Percentiles rank a stretch among this genome's conserved stretches.
Evolutionary conservation across 805 yeast genomes (phyloP).

Genomic region (Ogataea ramenticola): DNA sequence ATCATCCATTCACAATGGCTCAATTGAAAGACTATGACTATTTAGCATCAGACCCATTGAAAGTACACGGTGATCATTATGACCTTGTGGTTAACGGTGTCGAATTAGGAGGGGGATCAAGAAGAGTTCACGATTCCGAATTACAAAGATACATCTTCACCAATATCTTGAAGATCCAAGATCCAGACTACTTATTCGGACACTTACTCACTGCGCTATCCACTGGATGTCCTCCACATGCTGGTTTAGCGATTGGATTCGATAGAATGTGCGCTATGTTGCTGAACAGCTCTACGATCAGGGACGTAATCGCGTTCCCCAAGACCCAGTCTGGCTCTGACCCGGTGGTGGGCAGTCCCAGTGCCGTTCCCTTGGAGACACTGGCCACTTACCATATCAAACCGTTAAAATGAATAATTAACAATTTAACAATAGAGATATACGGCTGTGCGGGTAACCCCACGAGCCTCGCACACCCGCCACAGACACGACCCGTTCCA

Average conservation of each 20-base stretch:
- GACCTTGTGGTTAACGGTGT: constrained; percentile 92
- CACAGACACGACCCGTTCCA: too few species aligned
- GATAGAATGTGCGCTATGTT: constrained; percentile 92
- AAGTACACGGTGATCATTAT: constrained; percentile 83
- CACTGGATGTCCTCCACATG: constrained; percentile 98
- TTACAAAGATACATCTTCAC: constrained; percentile 71
- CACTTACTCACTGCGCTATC: constrained; percentile 76
- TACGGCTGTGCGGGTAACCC: background rate
- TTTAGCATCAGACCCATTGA: constrained; percentile 47
- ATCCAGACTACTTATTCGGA: constrained; percentile 66
- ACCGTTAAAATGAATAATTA: too few species aligned
- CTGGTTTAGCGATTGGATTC: constrained; percentile 93
- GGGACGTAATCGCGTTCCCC: constrained; percentile 96
- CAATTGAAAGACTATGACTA: constrained; percentile 57
- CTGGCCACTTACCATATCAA: constrained; percentile 49
- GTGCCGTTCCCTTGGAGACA: constrained; percentile 43
- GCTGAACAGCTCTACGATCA: constrained; percentile 63
- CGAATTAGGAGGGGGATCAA: constrained; percentile 95
- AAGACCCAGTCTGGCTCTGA: constrained; percentile 86
- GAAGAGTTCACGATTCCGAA: constrained; percentile 83
- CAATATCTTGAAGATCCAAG: constrained; percentile 48
- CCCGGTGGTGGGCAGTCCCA: constrained; percentile 82
- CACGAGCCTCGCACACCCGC: background rate
- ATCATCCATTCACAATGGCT: constrained; percentile 97
- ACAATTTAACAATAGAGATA: constrained; percentile 1